Percentiles rank a stretch among this genome's conserved stretches.
Evolutionary conservation across 2,329 filamentous ascomycete genomes (phyloP).

Genomic region (Penicillium sp.): DNA sequence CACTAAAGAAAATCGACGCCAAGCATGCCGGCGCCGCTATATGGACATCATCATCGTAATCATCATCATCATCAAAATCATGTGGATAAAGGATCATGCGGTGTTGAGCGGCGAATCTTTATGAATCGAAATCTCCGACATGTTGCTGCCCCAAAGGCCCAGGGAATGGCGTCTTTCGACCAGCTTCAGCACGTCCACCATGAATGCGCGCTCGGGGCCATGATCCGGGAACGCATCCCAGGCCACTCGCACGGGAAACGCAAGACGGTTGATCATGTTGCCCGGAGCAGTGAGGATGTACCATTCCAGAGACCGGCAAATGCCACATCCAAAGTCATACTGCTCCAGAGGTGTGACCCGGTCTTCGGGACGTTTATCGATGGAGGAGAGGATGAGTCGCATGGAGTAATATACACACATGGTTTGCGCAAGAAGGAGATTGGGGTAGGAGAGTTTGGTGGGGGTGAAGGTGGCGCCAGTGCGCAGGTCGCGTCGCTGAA

Average conservation of each 20-base stretch:
- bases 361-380: conserved; percentile 32
- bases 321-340: conserved; percentile 36
- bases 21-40: no score
- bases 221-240: conserved; percentile 37
- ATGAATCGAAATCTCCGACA: conserved; percentile 35
- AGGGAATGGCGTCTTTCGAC: conserved; percentile 37
- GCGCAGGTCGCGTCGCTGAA: conserved; percentile 34
- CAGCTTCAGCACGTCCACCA: conserved; percentile 33
- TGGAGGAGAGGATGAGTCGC: conserved; percentile 34
- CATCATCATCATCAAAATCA: no score
- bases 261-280: conserved; percentile 42
- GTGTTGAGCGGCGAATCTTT: conserved; percentile 25
- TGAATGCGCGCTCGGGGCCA: conserved; percentile 33
- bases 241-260: conserved; percentile 37
- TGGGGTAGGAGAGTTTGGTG: conserved; percentile 34
- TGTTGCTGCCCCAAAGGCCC: conserved; percentile 36
- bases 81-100: conserved; percentile 1
- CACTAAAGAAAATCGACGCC: no score
- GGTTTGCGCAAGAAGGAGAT: conserved; percentile 36
- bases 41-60: no score
- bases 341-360: conserved; percentile 31
- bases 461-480: conserved; percentile 33
- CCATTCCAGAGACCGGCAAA: conserved; percentile 37
- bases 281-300: conserved; percentile 37
- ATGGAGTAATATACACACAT: conserved; percentile 38